Percentiles rank a stretch among this genome's conserved stretches.
phyloP scores from a whole-genome alignment of 2,329 filamentous ascomycete genomes.

The Colletotrichum orchidophilum region DNA sequence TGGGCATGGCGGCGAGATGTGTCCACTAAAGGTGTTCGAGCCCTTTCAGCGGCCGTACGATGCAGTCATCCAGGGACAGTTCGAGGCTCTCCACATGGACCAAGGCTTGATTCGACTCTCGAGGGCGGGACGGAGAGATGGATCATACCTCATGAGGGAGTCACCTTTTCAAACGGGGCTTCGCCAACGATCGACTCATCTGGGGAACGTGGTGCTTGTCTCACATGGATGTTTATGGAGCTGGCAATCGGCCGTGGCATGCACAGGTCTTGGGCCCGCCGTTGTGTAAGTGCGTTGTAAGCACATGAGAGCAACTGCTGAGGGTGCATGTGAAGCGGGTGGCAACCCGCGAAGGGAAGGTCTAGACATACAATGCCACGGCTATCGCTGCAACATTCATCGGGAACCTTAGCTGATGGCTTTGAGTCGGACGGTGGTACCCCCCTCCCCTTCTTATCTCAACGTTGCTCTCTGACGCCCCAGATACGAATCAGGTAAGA shows the following conservation, averaged over 20 bases:
- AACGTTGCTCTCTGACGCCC: background rate
- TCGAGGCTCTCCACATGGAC: background rate
- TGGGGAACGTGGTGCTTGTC: conserved; percentile 26
- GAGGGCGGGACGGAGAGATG: background rate
- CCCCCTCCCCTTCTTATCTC: conserved; percentile 2
- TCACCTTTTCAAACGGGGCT: too few relatives aligned
- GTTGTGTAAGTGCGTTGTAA: conserved; percentile 9
- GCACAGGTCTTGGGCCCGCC: conserved; percentile 1
- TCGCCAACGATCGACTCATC: conserved; percentile 2
- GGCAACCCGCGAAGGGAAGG: conserved; percentile 3
- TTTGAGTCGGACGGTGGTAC: background rate
- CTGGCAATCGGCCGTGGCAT: conserved; percentile 7
- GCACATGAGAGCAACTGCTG: background rate
- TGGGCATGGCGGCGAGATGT: conserved; percentile 4
- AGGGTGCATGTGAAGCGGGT: background rate
- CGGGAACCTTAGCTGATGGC: background rate
- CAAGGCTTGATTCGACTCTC: background rate
- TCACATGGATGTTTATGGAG: conserved; percentile 14
- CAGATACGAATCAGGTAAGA: background rate
- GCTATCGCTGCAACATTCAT: background rate
- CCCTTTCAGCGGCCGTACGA: background rate
- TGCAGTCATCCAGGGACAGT: conserved; percentile 15
- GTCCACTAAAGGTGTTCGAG: background rate
- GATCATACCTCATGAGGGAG: background rate
- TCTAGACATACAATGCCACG: background rate